Evolutionary conservation across 202 grass and related monocot species (phyloP).

Genomic region (Panicum hallii): DNA sequence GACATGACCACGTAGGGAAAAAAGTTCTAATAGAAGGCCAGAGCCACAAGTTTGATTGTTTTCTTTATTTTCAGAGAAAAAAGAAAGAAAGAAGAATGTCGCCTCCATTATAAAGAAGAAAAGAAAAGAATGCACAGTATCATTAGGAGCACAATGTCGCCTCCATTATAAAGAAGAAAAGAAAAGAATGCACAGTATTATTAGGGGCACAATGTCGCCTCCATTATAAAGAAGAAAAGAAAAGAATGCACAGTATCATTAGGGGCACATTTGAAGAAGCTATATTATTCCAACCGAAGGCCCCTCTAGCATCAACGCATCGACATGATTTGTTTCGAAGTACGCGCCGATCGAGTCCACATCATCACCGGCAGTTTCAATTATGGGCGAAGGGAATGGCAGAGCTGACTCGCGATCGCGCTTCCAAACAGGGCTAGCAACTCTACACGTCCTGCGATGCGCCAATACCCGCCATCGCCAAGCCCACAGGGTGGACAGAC

Average conservation of each 20-base stretch:
- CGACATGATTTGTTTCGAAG: no score
- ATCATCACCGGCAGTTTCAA: neutral
- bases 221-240: neutral
- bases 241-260: no score
- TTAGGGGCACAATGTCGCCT: neutral
- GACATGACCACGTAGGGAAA: neutral
- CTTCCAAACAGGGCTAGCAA: neutral
- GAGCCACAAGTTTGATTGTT: neutral
- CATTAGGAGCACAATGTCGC: neutral
- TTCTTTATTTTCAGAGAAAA: neutral
- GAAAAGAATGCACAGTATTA: no score
- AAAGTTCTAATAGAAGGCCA: neutral
- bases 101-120: neutral
- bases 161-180: neutral
- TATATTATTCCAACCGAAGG: no score
- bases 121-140: no score
- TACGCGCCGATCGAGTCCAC: no score
- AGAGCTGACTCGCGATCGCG: neutral
- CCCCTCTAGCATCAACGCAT: no score
- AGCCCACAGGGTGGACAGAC: conserved; percentile 26
- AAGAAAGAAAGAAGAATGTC: neutral
- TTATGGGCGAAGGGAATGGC: neutral
- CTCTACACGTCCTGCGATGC: neutral
- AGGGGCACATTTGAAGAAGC: no score
- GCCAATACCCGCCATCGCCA: conserved; percentile 26